Evolutionary conservation across 108 stramenopile species (phyloP).

Genomic region (Discostella stelligeroides): DNA sequence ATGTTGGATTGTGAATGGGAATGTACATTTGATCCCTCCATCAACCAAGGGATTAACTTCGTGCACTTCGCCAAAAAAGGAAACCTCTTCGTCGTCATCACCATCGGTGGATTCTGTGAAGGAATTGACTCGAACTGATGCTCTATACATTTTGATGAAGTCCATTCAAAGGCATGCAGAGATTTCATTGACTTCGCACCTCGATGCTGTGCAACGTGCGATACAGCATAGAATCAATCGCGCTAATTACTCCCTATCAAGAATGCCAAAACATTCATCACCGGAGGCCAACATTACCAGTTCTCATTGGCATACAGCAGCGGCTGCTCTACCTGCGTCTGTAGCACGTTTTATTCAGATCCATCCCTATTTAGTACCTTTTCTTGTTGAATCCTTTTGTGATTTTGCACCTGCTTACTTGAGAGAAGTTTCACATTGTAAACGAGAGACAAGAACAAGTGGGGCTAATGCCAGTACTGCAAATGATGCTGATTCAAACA

Average conservation of each 20-base stretch:
- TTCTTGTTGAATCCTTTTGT: constrained; percentile 46
- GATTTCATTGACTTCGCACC: constrained; percentile 9
- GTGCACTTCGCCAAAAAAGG: neutral
- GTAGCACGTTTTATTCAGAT: constrained; percentile 36
- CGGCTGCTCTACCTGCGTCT: constrained; percentile 36
- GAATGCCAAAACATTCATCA: neutral
- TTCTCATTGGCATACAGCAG: constrained; percentile 41
- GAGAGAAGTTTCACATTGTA: neutral
- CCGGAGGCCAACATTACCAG: neutral
- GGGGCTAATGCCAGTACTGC: neutral
- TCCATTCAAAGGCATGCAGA: constrained; percentile 7
- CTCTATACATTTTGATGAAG: constrained; percentile 25
- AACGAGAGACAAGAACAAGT: neutral
- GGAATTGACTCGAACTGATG: constrained; percentile 25
- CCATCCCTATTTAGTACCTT: constrained; percentile 33
- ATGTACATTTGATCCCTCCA: constrained; percentile 57
- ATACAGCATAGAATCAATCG: constrained; percentile 48
- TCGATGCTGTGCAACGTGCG: constrained; percentile 39
- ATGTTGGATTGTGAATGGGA: constrained; percentile 71
- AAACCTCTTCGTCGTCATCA: neutral
- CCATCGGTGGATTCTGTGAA: too few relatives aligned
- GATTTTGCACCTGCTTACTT: constrained; percentile 31
- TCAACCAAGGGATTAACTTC: neutral
- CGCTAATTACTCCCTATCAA: constrained; percentile 15
- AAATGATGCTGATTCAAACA: neutral